These are phyloP conservation scores for Rhizopus arrhizus DNA, from an alignment of 371 early-diverging fungal genomes.

Conservation along the genomic window DNA sequence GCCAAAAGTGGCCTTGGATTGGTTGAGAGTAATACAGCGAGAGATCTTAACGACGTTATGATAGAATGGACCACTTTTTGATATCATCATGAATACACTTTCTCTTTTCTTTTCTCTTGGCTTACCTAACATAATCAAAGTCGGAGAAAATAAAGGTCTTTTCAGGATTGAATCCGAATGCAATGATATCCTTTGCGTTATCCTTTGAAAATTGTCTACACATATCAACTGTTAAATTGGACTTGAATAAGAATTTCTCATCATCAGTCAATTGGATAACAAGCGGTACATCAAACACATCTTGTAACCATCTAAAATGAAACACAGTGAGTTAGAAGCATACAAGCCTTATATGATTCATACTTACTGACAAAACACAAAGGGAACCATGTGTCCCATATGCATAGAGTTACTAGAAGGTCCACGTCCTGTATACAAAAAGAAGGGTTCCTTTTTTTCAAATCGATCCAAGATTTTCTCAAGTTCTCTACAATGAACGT, in stretches of 20 bases:
- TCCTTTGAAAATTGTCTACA: conserved; percentile 77
- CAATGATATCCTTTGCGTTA: conserved; percentile 98
- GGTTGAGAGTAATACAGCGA: conserved; percentile 81
- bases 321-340: background rate
- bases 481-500: conserved; percentile 76
- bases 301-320: conserved; percentile 88
- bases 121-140: conserved; percentile 87
- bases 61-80: conserved; percentile 81
- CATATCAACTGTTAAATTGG: conserved; percentile 88
- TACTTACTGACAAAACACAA: conserved; percentile 95
- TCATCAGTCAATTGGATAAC: conserved; percentile 99
- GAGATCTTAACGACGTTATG: conserved; percentile 89
- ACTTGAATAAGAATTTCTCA: conserved; percentile 99
- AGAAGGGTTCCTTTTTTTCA: conserved; percentile 97
- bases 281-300: conserved; percentile 94
- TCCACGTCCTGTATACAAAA: conserved; percentile 99
- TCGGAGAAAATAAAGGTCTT: conserved; percentile 99
- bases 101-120: background rate
- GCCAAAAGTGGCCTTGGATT: conserved; percentile 91
- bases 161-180: conserved; percentile 97
- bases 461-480: conserved; percentile 83
- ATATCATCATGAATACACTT: background rate
- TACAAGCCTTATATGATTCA: background rate
- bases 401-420: conserved; percentile 98
- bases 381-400: conserved; percentile 98